Conservation (phyloP, 345 rosid species). For the Citrus inodora region DNA sequence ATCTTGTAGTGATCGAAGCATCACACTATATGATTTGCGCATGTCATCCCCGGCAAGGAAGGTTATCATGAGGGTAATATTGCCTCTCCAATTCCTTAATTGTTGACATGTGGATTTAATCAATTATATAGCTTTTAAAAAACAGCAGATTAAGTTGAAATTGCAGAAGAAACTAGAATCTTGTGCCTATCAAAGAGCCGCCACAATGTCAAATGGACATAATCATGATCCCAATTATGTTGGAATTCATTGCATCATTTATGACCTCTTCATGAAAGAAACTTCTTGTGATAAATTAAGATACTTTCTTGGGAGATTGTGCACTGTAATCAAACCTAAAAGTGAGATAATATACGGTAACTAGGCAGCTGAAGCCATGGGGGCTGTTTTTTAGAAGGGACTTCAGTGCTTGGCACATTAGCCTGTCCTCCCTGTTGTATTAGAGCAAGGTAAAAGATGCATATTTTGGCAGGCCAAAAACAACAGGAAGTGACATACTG, state of each 20-base stretch:
- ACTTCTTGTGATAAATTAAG: background rate
- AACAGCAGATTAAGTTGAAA: background rate
- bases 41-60: conserved; percentile 77
- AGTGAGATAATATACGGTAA: background rate
- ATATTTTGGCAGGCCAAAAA: background rate
- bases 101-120: background rate
- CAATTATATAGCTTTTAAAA: background rate
- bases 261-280: background rate
- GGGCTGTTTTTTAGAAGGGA: background rate
- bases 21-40: conserved; percentile 76
- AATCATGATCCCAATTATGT: background rate
- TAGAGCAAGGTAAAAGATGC: background rate
- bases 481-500: too few species aligned
- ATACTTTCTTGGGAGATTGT: background rate
- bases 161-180: background rate
- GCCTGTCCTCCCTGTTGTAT: background rate
- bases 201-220: background rate
- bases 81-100: background rate
- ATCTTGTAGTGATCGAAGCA: conserved; percentile 71
- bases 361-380: background rate
- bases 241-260: background rate
- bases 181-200: background rate
- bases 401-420: background rate
- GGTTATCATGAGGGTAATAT: conserved; percentile 75
- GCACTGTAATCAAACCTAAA: background rate